Evolutionary conservation across 2,329 filamentous ascomycete species (phyloP).

Genomic region (Pyrenophora graminea): DNA sequence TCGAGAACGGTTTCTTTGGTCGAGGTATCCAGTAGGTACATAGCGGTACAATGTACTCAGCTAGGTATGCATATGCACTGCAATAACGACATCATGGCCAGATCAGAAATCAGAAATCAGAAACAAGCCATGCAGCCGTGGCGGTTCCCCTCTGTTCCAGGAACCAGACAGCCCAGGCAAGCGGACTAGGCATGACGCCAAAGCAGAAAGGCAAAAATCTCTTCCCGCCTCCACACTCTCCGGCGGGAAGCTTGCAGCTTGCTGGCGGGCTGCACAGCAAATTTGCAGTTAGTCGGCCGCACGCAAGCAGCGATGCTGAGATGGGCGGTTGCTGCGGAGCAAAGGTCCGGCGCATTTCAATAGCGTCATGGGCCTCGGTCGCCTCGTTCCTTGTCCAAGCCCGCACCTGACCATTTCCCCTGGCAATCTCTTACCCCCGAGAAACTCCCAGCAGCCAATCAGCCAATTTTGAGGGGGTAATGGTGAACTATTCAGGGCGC

Average conservation of each 20-base stretch:
- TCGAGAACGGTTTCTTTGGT: too few species aligned
- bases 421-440: conserved; percentile 31
- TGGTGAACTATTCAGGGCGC: conserved; percentile 16
- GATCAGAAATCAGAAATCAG: neutral
- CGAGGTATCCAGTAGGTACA: neutral
- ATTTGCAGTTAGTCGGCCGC: neutral
- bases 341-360: conserved; percentile 9
- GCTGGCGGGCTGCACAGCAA: conserved; percentile 4
- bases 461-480: conserved; percentile 16
- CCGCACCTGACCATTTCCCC: conserved; percentile 20
- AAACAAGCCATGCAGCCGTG: conserved; percentile 5
- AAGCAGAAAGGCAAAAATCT: conserved; percentile 12
- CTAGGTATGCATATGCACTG: neutral
- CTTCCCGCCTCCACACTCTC: conserved; percentile 29
- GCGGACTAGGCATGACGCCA: conserved; percentile 13
- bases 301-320: conserved; percentile 1
- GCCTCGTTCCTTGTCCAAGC: conserved; percentile 5
- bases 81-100: neutral
- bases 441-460: conserved; percentile 26
- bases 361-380: conserved; percentile 16
- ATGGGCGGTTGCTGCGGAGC: conserved; percentile 6
- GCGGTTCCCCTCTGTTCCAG: conserved; percentile 11
- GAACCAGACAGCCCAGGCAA: conserved; percentile 4
- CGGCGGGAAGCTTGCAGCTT: conserved; percentile 15
- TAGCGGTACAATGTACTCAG: too few species aligned